A percentile compares a stretch with the other conserved stretches of the same genome.
Evolutionary conservation across 768 basidiomycete species (phyloP).

Genomic region (Trametes maxima): DNA sequence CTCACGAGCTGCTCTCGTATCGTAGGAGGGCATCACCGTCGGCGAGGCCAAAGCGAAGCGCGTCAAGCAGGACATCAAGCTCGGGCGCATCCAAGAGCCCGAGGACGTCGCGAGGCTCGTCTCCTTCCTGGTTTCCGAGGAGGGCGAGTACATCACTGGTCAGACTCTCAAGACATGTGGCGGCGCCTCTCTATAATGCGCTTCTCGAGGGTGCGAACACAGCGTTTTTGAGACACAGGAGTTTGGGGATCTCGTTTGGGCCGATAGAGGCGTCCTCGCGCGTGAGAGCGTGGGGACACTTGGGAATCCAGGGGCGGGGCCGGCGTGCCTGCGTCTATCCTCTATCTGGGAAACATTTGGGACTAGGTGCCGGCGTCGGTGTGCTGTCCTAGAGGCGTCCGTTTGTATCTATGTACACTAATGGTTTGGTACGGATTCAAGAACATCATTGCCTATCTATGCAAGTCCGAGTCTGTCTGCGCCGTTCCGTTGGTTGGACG

Average conservation of each 20-base stretch:
- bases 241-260: neutral
- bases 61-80: conserved; percentile 34
- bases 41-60: conserved; percentile 34
- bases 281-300: neutral
- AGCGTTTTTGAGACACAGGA: neutral
- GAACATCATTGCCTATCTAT: conserved; percentile 6
- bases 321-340: conserved; percentile 13
- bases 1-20: neutral
- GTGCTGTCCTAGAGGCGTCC: neutral
- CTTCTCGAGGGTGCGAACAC: neutral
- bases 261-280: neutral
- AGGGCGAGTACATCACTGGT: conserved; percentile 38
- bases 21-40: conserved; percentile 30
- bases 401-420: conserved; percentile 9
- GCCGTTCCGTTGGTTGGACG: neutral
- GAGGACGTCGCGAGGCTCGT: conserved; percentile 40
- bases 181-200: conserved; percentile 30
- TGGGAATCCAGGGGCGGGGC: conserved; percentile 9
- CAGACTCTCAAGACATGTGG: conserved; percentile 38
- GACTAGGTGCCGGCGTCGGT: neutral
- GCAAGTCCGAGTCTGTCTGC: neutral
- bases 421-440: neutral
- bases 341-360: neutral
- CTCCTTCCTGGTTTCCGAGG: conserved; percentile 36
- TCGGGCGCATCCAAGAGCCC: conserved; percentile 35